A percentile compares a stretch with the other conserved stretches of the same genome.
Evolutionary conservation across 2,329 filamentous ascomycete genomes (phyloP).

Genomic region (Aspergillus intermedius): DNA sequence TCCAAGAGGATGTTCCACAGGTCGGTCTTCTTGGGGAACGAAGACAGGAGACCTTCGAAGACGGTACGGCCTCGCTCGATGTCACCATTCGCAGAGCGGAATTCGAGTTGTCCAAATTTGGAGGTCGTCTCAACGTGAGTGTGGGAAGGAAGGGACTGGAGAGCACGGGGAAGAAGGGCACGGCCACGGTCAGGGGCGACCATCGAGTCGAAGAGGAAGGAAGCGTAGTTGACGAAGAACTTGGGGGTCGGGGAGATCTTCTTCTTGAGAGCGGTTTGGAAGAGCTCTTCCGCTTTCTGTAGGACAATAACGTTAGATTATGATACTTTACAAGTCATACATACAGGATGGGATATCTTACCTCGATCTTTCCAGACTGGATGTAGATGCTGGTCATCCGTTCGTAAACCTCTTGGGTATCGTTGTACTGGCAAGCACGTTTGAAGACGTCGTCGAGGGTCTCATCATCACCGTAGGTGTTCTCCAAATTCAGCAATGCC

Average conservation of each 20-base stretch:
- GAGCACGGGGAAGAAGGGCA: slow-evolving; percentile 71
- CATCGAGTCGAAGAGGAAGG: slow-evolving; percentile 75
- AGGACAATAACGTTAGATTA: neutral
- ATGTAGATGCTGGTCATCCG: slow-evolving; percentile 92
- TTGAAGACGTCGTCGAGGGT: slow-evolving; percentile 81
- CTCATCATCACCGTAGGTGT: slow-evolving; percentile 78
- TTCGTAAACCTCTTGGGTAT: slow-evolving; percentile 82
- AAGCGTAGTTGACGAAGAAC: slow-evolving; percentile 91
- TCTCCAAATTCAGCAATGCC: slow-evolving; percentile 88
- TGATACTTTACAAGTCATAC: neutral
- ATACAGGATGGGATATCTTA: slow-evolving; percentile 42
- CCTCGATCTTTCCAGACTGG: slow-evolving; percentile 75
- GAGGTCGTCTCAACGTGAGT: slow-evolving; percentile 69
- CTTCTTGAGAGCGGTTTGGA: slow-evolving; percentile 81
- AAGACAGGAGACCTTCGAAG: slow-evolving; percentile 78
- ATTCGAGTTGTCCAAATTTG: slow-evolving; percentile 89
- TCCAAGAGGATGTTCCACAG: slow-evolving; percentile 90
- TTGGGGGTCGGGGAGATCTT: slow-evolving; percentile 74
- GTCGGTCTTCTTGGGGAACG: slow-evolving; percentile 83
- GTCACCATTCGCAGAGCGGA: slow-evolving; percentile 73
- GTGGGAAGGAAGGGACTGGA: slow-evolving; percentile 68
- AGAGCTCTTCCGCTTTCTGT: slow-evolving; percentile 81
- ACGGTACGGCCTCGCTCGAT: slow-evolving; percentile 88
- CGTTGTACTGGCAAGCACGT: slow-evolving; percentile 88
- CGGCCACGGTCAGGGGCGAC: slow-evolving; percentile 67